These are phyloP conservation scores for Hansenula lynferdii DNA, from an alignment of 1,139 yeast species.

Conservation along the genomic window DNA sequence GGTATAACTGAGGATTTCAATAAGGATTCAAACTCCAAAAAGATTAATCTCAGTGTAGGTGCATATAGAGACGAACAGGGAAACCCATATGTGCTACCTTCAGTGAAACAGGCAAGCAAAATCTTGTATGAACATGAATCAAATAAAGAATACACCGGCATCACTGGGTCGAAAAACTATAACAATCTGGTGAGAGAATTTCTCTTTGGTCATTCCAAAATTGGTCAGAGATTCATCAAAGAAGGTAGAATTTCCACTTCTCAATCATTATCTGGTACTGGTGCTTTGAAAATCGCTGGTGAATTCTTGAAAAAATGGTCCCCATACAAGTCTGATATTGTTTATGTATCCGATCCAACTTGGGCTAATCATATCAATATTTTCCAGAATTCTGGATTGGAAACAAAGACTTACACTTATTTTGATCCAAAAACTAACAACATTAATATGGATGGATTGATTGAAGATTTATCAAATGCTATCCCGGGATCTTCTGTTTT, in stretches of 20 bases:
- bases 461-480: conserved; percentile 33
- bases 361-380: conserved; percentile 94
- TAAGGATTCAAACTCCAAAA: conserved; percentile 50
- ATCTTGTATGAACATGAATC: conserved; percentile 20
- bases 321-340: conserved; percentile 24
- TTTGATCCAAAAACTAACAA: conserved; percentile 44
- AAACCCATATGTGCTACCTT: conserved; percentile 84
- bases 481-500: conserved; percentile 59
- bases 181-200: conserved; percentile 65
- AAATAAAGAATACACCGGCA: conserved; percentile 76
- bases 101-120: conserved; percentile 65
- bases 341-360: conserved; percentile 82
- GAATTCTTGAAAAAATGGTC: conserved; percentile 52
- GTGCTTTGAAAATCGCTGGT: conserved; percentile 87
- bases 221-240: conserved; percentile 26
- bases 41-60: conserved; percentile 88
- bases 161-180: conserved; percentile 70
- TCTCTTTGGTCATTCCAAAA: conserved; percentile 55
- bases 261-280: conserved; percentile 93
- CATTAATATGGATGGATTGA: conserved; percentile 48
- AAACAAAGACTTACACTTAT: conserved; percentile 64
- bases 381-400: conserved; percentile 55
- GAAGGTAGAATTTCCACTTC: conserved; percentile 56
- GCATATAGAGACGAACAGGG: conserved; percentile 87
- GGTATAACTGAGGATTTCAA: conserved; percentile 60